These are phyloP conservation scores for Colletotrichum tropicale DNA, from an alignment of 2,329 filamentous ascomycete species.

Conservation along the genomic window DNA sequence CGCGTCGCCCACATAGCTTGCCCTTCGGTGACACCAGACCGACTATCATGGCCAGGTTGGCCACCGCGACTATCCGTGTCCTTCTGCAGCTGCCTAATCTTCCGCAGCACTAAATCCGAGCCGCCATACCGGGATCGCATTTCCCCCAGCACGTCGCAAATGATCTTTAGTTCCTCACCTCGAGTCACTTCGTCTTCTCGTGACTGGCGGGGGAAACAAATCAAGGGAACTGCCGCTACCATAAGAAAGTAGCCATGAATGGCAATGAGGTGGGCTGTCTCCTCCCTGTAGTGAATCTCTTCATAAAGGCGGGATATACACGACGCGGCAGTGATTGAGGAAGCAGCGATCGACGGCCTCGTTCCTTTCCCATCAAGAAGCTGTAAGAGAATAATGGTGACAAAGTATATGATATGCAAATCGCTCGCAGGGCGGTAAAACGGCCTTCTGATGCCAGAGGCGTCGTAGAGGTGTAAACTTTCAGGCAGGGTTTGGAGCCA, in stretches of 20 bases:
- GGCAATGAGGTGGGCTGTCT: background rate
- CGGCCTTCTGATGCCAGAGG: background rate
- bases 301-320: background rate
- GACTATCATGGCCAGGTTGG: background rate
- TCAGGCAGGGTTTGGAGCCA: background rate
- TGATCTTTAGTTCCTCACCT: background rate
- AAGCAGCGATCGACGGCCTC: background rate
- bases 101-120: background rate
- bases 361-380: background rate
- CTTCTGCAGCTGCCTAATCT: background rate
- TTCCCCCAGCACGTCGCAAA: background rate
- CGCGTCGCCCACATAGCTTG: background rate
- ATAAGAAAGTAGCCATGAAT: background rate
- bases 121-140: background rate
- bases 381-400: background rate
- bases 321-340: background rate
- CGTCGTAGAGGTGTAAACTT: background rate
- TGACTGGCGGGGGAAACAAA: background rate
- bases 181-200: background rate
- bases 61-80: background rate
- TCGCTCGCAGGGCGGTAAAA: background rate
- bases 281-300: background rate
- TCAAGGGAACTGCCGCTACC: background rate
- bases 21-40: background rate
- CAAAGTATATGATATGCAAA: background rate